phyloP scores from a whole-genome alignment of 1,139 yeast genomes.

The Blastobotrys ciferrii region DNA sequence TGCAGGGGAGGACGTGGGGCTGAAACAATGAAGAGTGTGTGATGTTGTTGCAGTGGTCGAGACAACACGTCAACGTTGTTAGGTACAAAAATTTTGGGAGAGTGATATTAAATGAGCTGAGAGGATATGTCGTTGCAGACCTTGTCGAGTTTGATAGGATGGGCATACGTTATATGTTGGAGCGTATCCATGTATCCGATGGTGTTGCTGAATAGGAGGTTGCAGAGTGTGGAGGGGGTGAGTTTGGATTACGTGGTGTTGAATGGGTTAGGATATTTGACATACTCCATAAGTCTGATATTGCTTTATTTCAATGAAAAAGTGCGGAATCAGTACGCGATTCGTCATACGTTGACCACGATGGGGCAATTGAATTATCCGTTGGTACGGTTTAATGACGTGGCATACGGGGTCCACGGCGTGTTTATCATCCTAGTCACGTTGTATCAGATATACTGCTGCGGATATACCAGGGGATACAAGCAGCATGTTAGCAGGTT shows the following conservation, averaged over 20 bases:
- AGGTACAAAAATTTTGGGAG: no score
- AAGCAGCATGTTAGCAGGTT: slow-evolving; percentile 32
- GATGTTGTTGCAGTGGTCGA: no score
- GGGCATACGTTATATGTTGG: slow-evolving; percentile 34
- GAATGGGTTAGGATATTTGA: slow-evolving; percentile 44
- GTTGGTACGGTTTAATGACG: slow-evolving; percentile 44
- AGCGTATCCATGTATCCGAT: slow-evolving; percentile 49
- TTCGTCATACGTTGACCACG: slow-evolving; percentile 28
- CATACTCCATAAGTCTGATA: slow-evolving; percentile 42
- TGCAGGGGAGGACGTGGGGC: no score
- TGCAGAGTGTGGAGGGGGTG: slow-evolving; percentile 46
- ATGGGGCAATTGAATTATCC: slow-evolving; percentile 36
- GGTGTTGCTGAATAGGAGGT: slow-evolving; percentile 37
- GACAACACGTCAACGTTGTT: no score
- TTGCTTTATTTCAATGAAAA: slow-evolving; percentile 39
- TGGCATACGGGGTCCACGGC: slow-evolving; percentile 46
- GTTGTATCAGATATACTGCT: slow-evolving; percentile 39
- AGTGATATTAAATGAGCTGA: neutral
- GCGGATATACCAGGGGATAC: slow-evolving; percentile 36
- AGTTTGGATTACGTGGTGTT: slow-evolving; percentile 45
- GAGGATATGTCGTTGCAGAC: slow-evolving; percentile 12
- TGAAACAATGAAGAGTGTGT: no score
- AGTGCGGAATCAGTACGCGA: slow-evolving; percentile 43
- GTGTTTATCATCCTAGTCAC: slow-evolving; percentile 37
- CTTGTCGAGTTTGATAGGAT: slow-evolving; percentile 31